Evolutionary conservation across 305 asterid genomes (phyloP).

Genomic region (Solanum hybrid): DNA sequence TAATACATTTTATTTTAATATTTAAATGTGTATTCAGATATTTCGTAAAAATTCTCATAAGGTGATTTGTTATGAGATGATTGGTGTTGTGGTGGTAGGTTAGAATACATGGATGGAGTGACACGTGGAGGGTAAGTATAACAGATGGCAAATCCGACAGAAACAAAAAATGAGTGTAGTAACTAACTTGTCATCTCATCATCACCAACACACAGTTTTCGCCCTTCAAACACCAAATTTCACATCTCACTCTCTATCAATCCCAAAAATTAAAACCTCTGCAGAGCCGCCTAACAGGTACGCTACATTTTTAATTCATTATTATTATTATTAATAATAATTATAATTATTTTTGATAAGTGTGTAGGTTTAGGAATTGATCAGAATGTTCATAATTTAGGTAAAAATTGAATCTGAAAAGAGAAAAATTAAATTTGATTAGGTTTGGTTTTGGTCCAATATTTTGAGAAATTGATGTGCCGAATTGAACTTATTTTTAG

Average conservation of each 20-base stretch:
- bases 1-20: background rate
- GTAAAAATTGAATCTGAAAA: background rate
- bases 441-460: background rate
- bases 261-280: background rate
- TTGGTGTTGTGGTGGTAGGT: background rate
- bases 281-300: background rate
- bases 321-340: background rate
- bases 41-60: background rate
- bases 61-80: background rate
- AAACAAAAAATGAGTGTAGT: background rate
- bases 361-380: background rate
- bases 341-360: background rate
- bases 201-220: background rate
- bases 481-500: background rate
- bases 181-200: background rate
- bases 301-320: background rate
- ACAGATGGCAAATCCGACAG: background rate
- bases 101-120: background rate
- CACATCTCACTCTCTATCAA: background rate
- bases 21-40: background rate
- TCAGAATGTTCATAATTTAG: background rate
- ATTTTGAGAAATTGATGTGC: background rate
- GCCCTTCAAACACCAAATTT: background rate
- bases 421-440: background rate
- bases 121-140: background rate